Percentiles rank a stretch among this genome's conserved stretches.
Conservation (phyloP, 176 grass and related monocot species). For the Coix lacrymajobi region DNA sequence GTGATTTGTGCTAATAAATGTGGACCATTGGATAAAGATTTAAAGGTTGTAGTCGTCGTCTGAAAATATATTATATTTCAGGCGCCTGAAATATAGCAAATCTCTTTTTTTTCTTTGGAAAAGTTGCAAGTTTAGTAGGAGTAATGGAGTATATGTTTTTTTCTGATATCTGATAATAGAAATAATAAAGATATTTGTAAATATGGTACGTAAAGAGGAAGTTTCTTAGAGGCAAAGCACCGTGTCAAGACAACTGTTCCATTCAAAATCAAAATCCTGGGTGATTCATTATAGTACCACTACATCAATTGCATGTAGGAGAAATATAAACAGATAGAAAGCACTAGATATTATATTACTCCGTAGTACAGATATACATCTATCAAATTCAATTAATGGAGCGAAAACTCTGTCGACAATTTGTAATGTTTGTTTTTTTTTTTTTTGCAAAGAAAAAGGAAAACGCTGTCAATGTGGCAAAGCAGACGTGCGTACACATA, state of each 20-base stretch:
- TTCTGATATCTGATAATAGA: neutral
- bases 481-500: neutral
- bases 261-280: neutral
- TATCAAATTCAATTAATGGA: neutral
- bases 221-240: neutral
- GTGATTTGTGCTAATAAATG: too few relatives aligned
- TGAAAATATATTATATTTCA: too few relatives aligned
- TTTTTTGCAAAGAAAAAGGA: neutral
- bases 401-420: neutral
- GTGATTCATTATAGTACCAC: neutral
- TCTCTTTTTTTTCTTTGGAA: too few relatives aligned
- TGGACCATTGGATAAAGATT: too few relatives aligned
- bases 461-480: neutral
- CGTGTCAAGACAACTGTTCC: neutral
- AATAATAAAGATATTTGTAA: neutral
- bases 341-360: neutral
- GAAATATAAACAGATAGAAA: neutral
- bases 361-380: neutral
- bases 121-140: neutral
- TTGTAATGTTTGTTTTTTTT: neutral
- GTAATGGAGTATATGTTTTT: neutral
- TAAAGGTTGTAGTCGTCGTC: too few relatives aligned
- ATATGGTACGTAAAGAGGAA: neutral
- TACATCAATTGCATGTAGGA: neutral
- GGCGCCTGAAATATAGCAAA: too few relatives aligned